Percentiles rank a stretch among this genome's conserved stretches.
Conservation (phyloP, 176 grass and related monocot species). For the Melocanna baccifera region DNA sequence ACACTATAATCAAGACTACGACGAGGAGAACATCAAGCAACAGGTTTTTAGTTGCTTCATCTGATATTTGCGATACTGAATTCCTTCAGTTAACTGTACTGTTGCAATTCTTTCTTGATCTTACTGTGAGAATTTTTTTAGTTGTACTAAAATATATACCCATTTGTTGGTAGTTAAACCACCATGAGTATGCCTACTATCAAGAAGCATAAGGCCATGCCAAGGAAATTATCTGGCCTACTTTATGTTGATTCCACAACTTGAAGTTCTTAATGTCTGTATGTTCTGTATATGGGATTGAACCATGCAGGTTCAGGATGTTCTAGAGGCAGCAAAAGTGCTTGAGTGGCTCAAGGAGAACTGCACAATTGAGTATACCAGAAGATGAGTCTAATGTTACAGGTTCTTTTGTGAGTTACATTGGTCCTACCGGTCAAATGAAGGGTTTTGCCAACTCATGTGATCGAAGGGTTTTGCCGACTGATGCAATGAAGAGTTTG, state of each 20-base stretch:
- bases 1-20: conserved; percentile 82
- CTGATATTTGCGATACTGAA: conserved; percentile 14
- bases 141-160: background rate
- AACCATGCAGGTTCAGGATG: conserved; percentile 62
- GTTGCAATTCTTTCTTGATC: background rate
- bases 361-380: conserved; percentile 58
- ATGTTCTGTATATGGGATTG: background rate
- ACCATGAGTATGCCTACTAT: background rate
- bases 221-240: background rate
- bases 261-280: background rate
- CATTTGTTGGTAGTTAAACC: background rate
- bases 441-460: background rate
- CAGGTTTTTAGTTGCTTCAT: conserved; percentile 50
- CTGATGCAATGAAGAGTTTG: background rate
- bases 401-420: conserved; percentile 6
- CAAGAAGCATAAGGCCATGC: background rate
- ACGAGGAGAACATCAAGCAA: conserved; percentile 73
- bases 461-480: background rate
- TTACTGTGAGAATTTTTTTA: background rate
- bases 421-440: background rate
- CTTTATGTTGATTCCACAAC: background rate
- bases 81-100: background rate
- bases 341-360: conserved; percentile 96
- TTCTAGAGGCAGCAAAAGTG: conserved; percentile 81
- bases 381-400: conserved; percentile 16